Conservation (phyloP, 345 rosid genomes). For the Arabis alpina region DNA sequence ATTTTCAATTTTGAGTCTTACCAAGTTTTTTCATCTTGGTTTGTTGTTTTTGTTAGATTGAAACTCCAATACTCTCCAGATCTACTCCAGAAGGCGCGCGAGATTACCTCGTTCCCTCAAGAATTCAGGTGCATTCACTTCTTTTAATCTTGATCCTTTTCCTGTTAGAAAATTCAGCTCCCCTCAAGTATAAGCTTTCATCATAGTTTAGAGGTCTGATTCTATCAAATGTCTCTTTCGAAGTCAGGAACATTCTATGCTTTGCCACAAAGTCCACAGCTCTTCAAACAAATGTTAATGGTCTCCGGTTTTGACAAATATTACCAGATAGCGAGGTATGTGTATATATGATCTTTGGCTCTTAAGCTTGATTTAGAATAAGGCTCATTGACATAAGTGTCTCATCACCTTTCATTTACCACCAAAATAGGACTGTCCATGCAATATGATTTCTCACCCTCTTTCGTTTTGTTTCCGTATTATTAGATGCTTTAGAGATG, state of each 20-base stretch:
- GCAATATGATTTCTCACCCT: constrained; percentile 23
- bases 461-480: constrained; percentile 13
- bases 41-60: constrained; percentile 80
- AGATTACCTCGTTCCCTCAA: constrained; percentile 94
- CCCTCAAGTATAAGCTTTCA: constrained; percentile 28
- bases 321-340: constrained; percentile 93
- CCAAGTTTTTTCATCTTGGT: constrained; percentile 44
- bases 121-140: constrained; percentile 76
- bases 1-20: constrained; percentile 1
- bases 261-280: constrained; percentile 97
- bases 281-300: constrained; percentile 97
- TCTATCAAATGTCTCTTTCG: constrained; percentile 54
- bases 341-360: constrained; percentile 24
- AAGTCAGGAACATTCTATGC: constrained; percentile 99
- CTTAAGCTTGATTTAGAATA: constrained; percentile 16
- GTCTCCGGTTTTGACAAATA: constrained; percentile 97
- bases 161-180: constrained; percentile 4
- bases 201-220: constrained; percentile 46
- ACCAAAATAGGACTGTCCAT: background rate
- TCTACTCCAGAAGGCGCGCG: constrained; percentile 99
- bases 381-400: constrained; percentile 20
- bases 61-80: constrained; percentile 94
- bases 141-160: constrained; percentile 1
- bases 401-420: constrained; percentile 24
- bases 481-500: constrained; percentile 95